Percentiles rank a stretch among this genome's conserved stretches.
Conservation (phyloP, 2,329 filamentous ascomycete genomes). For the Alternaria brassicae region DNA sequence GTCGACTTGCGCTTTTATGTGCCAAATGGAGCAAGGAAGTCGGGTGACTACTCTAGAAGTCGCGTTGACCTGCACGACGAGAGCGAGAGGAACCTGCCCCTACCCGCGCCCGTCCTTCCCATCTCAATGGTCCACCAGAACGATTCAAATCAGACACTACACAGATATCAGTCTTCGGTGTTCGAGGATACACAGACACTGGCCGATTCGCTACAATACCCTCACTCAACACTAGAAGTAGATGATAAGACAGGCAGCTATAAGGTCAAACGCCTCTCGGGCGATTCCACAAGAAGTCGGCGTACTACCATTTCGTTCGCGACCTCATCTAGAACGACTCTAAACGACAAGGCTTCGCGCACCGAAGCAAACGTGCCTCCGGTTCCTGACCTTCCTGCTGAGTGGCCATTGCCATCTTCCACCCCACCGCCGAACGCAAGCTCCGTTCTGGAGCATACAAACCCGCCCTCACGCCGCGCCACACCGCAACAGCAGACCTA, state of each 20-base stretch:
- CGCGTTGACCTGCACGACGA: constrained; percentile 29
- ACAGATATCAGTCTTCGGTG: constrained; percentile 38
- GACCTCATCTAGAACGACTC: constrained; percentile 23
- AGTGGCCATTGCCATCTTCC: constrained; percentile 37
- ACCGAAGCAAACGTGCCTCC: constrained; percentile 30
- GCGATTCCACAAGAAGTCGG: constrained; percentile 20
- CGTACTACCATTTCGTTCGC: constrained; percentile 20
- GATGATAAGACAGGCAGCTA: constrained; percentile 41
- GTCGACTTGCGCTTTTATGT: constrained; percentile 81
- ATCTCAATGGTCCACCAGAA: constrained; percentile 21
- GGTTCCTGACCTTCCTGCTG: constrained; percentile 33
- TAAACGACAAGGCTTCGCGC: constrained; percentile 27
- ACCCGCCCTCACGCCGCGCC: constrained; percentile 12
- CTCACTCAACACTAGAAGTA: constrained; percentile 41
- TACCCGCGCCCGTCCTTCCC: constrained; percentile 11
- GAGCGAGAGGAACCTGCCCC: constrained; percentile 33
- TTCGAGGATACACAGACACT: constrained; percentile 44
- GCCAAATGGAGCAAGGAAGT: constrained; percentile 69
- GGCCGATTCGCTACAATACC: constrained; percentile 44
- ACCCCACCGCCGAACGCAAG: constrained; percentile 20
- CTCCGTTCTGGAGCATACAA: constrained; percentile 22
- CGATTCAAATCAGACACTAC: constrained; percentile 37
- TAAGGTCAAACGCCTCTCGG: constrained; percentile 42
- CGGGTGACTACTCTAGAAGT: constrained; percentile 40
- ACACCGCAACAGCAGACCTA: constrained; percentile 17